Evolutionary conservation across 306 rosid genomes (phyloP).

Genomic region (Crataegus laevigata): DNA sequence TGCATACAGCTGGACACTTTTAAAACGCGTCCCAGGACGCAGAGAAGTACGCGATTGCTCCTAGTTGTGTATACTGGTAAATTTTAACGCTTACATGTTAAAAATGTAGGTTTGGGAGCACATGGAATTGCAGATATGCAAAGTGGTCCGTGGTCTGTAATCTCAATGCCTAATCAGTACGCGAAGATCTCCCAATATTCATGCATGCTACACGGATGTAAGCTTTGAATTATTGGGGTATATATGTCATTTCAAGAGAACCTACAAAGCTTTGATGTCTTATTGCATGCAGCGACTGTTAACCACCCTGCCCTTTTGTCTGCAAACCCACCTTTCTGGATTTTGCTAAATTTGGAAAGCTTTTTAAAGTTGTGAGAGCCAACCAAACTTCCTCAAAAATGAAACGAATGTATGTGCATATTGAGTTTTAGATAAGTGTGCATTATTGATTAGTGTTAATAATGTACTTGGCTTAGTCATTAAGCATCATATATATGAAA

Average conservation of each 20-base stretch:
- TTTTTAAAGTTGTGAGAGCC: not conserved
- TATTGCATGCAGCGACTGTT: not conserved
- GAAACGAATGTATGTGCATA: not conserved
- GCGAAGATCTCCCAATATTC: not conserved
- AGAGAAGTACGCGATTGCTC: not conserved
- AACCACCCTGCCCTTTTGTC: not conserved
- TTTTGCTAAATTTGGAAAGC: not conserved
- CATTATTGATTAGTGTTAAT: not conserved
- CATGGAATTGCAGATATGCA: not conserved
- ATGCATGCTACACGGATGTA: not conserved
- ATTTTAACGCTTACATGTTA: not conserved
- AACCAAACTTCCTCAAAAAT: not conserved
- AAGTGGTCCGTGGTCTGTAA: not conserved
- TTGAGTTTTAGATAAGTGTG: too few species aligned
- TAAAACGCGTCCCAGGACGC: not conserved
- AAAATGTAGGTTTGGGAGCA: not conserved
- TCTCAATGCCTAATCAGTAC: not conserved
- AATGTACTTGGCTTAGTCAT: not conserved
- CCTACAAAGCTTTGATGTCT: not conserved
- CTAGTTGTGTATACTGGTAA: not conserved
- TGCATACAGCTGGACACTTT: not conserved
- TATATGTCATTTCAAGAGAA: not conserved
- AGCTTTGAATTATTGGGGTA: not conserved
- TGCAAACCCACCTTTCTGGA: not conserved
- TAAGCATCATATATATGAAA: not conserved